Evolutionary conservation across 352 stramenopile species (phyloP), one percentile per base, ranked within the genome.

Genomic region (Globisporangium radiosum): DNA sequence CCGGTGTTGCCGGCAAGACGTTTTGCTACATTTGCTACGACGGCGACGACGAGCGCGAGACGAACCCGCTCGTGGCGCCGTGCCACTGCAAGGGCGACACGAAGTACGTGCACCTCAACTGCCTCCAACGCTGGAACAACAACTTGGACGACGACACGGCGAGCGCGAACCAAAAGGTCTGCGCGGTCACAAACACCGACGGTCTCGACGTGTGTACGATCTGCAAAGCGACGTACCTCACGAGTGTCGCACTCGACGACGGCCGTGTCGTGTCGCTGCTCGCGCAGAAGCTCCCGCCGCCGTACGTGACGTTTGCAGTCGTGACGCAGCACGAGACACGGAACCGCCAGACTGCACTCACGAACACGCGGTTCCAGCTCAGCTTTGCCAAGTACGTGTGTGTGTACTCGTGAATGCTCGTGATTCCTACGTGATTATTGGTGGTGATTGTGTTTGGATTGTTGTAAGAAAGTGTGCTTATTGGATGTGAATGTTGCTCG

Each of bases 1-100:
- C 72, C 4, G 70, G 67, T 2, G 68, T 68, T 10, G 59, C 68
- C 15, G 76, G 70, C 63, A 90, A 90, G 49, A 63, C 66, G 19
- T 90, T 93, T 62, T 97, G 90, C 69, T 97, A 97, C 72, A 97
- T 97, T 81, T 97, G 90, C 70, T 96, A 96, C 70, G 90, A 97
- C 59, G 84, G 77, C 51, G 88, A 96, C 48, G 86, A 96, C 60
- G 81, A 96, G 43, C 69, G 81, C 2, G 72, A 89, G 0, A 75
- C 80, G 48, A 96, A 97, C 65, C 88, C 88, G 44, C 75, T 97
- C 4, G 87, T 97, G 8, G 87, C 90, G 10, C 90, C 90, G 5
- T 97, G 90, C 62, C 74, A 95, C 54, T 97, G 90, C 69, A 96
- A 96, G 59, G 88, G 90, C 33, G 90, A 96, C 71, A 97, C 90